Conservation (phyloP, 768 basidiomycete genomes). For the Boletus rufocinnamomeus region DNA sequence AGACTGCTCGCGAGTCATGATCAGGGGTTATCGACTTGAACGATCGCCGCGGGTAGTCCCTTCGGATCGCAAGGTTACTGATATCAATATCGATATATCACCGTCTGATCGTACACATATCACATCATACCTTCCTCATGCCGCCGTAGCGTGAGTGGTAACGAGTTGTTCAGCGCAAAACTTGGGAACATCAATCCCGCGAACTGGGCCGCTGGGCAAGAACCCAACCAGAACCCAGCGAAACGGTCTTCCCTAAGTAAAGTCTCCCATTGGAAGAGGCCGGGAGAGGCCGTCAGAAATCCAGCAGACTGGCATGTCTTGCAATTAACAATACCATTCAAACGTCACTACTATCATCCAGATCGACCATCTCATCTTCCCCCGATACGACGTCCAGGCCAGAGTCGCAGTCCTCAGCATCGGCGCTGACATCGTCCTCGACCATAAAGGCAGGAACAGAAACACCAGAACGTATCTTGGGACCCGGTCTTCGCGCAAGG, state of each 20-base stretch:
- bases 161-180: background rate
- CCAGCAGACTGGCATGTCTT: background rate
- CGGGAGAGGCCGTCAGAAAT: background rate
- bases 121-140: background rate
- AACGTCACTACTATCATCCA: conserved; percentile 25
- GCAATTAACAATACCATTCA: conserved; percentile 4
- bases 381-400: conserved; percentile 13
- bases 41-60: no score
- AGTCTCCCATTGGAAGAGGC: background rate
- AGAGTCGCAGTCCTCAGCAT: conserved; percentile 11
- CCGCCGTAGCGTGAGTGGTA: background rate
- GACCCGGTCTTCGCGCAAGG: conserved; percentile 66
- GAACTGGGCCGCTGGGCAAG: background rate
- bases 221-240: background rate
- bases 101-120: background rate
- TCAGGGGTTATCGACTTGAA: no score
- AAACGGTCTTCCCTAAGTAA: background rate
- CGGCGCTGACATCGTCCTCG: background rate
- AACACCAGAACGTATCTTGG: conserved; percentile 64
- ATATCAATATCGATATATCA: no score
- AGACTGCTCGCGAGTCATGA: no score
- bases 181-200: background rate
- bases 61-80: background rate
- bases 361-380: conserved; percentile 22
- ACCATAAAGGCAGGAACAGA: conserved; percentile 38